phyloP scores from a whole-genome alignment of 202 grass and related monocot genomes.

The Carex sylvatica region DNA sequence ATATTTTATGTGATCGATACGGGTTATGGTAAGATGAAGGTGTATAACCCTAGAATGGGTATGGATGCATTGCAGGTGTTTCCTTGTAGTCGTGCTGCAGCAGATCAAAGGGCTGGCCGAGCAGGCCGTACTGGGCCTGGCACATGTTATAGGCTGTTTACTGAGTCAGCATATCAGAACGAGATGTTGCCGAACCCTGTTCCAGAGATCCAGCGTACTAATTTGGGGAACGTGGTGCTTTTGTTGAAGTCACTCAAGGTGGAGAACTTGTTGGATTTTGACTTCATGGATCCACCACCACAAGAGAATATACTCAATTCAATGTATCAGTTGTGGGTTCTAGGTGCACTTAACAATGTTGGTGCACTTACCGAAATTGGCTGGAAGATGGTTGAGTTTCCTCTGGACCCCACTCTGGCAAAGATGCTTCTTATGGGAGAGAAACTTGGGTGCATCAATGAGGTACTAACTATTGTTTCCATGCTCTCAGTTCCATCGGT shows the following conservation, averaged over 20 bases:
- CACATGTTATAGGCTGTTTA: constrained; percentile 88
- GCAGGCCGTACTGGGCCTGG: constrained; percentile 94
- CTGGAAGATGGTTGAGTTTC: constrained; percentile 99
- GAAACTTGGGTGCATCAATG: constrained; percentile 72
- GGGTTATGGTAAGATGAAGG: constrained; percentile 98
- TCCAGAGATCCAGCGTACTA: constrained; percentile 95
- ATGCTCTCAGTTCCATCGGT: constrained; percentile 98
- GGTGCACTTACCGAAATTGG: constrained; percentile 82
- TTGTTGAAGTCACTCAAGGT: constrained; percentile 90
- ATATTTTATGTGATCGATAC: constrained; percentile 97
- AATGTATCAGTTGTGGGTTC: constrained; percentile 98
- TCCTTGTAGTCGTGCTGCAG: constrained; percentile 82
- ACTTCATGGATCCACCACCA: constrained; percentile 98
- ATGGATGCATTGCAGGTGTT: constrained; percentile 98
- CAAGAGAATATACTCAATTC: constrained; percentile 99
- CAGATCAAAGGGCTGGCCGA: constrained; percentile 85
- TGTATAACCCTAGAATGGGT: constrained; percentile 95
- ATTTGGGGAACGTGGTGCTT: constrained; percentile 92
- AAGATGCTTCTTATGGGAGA: constrained; percentile 99
- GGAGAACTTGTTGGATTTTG: constrained; percentile 93
- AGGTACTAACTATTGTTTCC: constrained; percentile 94
- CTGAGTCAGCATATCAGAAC: constrained; percentile 94
- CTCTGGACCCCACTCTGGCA: constrained; percentile 84
- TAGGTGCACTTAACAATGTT: constrained; percentile 92
- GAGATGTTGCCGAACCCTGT: constrained; percentile 95